Base-by-base conservation (phyloP, 441 rosid genomes). In the Metrosideros polymorpha region DNA sequence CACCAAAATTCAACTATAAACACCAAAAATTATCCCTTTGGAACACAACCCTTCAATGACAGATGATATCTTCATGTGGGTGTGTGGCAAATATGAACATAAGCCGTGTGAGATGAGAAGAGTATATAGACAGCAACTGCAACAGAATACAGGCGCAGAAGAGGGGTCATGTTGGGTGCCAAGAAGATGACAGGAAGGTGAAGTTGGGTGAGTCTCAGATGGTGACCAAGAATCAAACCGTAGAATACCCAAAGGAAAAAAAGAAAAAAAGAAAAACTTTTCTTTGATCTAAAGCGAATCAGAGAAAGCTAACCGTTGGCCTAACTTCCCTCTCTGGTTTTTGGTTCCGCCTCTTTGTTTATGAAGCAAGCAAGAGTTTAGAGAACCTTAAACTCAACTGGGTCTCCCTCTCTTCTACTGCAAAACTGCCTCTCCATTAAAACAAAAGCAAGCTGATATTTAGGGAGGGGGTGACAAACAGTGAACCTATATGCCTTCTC, bases 211-310 rank as follows among this genome's bases (percentile, higher is more conserved):
- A 95, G 97, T 94, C 87, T 90, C 92, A 91, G 99, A 94, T 91
- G 97, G 97, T 93, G 98, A 97, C 99, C 98, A 91, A 93, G 91
- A 94, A 96, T 97, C 96, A 89, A 71, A 90, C 95, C 90, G 89
- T 88, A 86, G 54, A 50, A 22, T 32, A 83, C 42, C 55, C 55
- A 12, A 12, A 83, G 84, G 32, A 12, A 10, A 6, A 12, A 66
- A 45, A 25, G 9, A 39, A 12, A 9, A 29, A 32, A 6, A 71
- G 2, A 30, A 24, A 42, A 32, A 85, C 53, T 12, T 94, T 92
- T 91, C 96, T 95, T 95, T 82, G 92, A 89, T 91, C 85, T 82
- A 85, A 95, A 94, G 98, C 87, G 92, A 94, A 89, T 42, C 71
- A 83, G 76, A 85, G 84, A 83, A 90, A 92, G 91, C 90, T 59